Evolutionary conservation across 352 stramenopile species (phyloP), one percentile per base, ranked within the genome.

Genomic region (Globisporangium spinosum): DNA sequence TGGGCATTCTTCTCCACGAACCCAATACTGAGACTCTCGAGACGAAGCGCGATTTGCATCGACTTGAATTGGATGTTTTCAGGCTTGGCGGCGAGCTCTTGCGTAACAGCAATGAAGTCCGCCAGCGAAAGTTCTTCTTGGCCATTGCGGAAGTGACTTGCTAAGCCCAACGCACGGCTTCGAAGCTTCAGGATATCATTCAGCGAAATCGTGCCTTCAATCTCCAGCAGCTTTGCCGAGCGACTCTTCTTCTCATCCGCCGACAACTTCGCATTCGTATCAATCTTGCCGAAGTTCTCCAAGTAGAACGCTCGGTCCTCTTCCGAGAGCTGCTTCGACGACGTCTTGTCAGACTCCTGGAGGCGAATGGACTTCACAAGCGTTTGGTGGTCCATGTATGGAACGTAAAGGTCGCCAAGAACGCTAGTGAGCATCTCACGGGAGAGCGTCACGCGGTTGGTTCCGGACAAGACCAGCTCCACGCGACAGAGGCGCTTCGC

Each of bases 291-390:
- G 47, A 73, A 86, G 58, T 88, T 83, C 4, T 56, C 71, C 35
- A 84, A 59, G 59, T 90, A 89, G 70, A 89, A 90, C 0, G 45
- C 35, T 32, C 74, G 66, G 38, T 90, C 75, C n/a, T 88, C 80
- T n/a, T 68, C 53, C 1, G 66, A 76, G 12, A 89, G 65, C 7
- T 68, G 64, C 49, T 82, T 79, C 13, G 56, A 71, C 43, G 79
- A 70, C 25, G 74, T 71, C 22, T 80, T 69, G 47, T 88, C 79
- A 2, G 78, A 70, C 53, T 87, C 81, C 20, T 78, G 57, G 15
- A 79, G 65, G 6, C 79, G 79, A n/a, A 87, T 64, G 17, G 78
- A 78, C 58, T 87, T 73, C 2, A 90, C 80, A 20, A 86, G 57
- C 17, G 74, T 69, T 53, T 86, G 80, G 62, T 87, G 69, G 55